These are phyloP conservation scores for Crithidia mellificae DNA, from an alignment of 208 protist genomes.

Conservation along the genomic window DNA sequence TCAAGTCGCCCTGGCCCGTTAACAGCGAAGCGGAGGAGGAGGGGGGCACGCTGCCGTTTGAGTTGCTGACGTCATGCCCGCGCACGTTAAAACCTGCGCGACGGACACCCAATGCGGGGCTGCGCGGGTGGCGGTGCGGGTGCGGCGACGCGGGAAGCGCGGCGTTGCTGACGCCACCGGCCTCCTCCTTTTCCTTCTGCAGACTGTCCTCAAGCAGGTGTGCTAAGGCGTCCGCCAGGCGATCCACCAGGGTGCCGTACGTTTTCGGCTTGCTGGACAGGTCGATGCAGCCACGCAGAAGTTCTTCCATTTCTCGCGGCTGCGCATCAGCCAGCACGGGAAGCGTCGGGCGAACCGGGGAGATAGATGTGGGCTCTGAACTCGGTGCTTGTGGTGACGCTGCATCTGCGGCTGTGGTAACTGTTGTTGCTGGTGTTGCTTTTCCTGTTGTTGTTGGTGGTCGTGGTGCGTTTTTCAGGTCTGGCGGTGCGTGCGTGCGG, in stretches of 20 bases:
- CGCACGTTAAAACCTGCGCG: too few species aligned
- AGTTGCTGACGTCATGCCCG: neutral
- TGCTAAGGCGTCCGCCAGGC: slow-evolving; percentile 20
- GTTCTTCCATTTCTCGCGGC: slow-evolving; percentile 22
- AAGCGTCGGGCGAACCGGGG: neutral
- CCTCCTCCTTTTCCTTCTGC: neutral
- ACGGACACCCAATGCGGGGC: too few species aligned
- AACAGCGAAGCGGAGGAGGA: neutral
- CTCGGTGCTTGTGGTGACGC: neutral
- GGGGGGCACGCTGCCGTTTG: neutral
- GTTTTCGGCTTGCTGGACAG: slow-evolving; percentile 30
- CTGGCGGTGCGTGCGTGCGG: too few species aligned
- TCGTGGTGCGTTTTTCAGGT: too few species aligned
- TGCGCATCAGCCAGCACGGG: slow-evolving; percentile 20
- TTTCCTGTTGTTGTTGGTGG: too few species aligned
- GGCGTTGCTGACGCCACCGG: neutral
- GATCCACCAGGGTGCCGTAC: slow-evolving; percentile 8
- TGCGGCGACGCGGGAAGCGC: neutral
- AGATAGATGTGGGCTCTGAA: neutral
- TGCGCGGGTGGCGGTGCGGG: neutral
- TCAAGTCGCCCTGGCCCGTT: slow-evolving; percentile 36
- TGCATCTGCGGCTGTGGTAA: neutral
- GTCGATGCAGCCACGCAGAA: slow-evolving; percentile 43
- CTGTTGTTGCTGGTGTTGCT: too few species aligned
- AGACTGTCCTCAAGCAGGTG: neutral